These are phyloP conservation scores for Lophiotrema nucula DNA, from an alignment of 495 filamentous ascomycete genomes.

Conservation along the genomic window DNA sequence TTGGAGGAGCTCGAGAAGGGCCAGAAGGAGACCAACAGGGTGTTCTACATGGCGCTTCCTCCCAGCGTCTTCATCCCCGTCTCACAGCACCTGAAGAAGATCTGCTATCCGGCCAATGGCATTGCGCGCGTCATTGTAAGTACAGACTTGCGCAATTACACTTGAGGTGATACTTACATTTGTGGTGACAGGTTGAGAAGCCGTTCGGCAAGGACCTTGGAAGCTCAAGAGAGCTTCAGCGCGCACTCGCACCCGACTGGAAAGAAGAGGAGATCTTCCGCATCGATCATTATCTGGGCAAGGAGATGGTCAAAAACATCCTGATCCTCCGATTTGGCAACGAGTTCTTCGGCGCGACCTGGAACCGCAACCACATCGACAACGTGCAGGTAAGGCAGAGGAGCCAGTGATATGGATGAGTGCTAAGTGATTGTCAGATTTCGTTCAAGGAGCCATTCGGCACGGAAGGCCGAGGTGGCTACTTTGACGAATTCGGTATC, in stretches of 20 bases:
- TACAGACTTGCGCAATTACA: not conserved
- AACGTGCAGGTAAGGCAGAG: constrained; percentile 66
- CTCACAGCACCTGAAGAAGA: constrained; percentile 92
- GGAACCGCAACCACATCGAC: constrained; percentile 99
- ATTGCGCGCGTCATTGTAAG: constrained; percentile 91
- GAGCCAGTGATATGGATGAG: not conserved
- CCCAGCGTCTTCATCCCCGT: constrained; percentile 98
- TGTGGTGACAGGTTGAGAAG: constrained; percentile 78
- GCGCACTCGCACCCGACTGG: constrained; percentile 95
- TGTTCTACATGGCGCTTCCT: constrained; percentile 99
- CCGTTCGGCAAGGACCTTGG: constrained; percentile 96
- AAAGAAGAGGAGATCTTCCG: constrained; percentile 99
- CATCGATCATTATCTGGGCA: constrained; percentile 98
- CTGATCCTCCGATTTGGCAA: constrained; percentile 98
- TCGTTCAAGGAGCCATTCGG: constrained; percentile 99
- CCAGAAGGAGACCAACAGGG: constrained; percentile 77
- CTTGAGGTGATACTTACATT: not conserved
- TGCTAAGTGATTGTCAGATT: constrained; percentile 56
- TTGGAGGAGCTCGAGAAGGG: constrained; percentile 83
- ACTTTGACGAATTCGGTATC: constrained; percentile 99
- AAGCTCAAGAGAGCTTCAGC: constrained; percentile 92
- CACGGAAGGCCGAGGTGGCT: constrained; percentile 97
- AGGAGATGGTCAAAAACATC: constrained; percentile 99
- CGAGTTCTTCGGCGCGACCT: constrained; percentile 97
- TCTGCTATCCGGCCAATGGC: constrained; percentile 87